phyloP scores from a whole-genome alignment of 2,329 filamentous ascomycete genomes.

The Fusarium multiceps region DNA sequence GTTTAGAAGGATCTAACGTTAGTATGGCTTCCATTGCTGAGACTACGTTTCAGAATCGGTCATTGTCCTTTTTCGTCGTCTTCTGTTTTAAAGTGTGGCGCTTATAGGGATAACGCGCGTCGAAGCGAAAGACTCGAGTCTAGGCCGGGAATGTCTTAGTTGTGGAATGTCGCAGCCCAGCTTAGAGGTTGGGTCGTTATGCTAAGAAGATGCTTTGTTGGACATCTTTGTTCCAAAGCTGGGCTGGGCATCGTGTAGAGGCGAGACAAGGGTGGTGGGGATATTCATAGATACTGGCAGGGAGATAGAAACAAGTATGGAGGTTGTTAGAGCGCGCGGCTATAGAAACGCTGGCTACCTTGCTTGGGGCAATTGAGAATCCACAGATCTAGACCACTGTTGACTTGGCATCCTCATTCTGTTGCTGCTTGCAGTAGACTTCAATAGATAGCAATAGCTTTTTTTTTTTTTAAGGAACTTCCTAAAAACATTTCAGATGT shows the following conservation, averaged over 20 bases:
- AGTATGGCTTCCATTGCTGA: conserved; percentile 18
- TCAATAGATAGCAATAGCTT: neutral
- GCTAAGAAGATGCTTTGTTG: conserved; percentile 12
- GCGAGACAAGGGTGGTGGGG: neutral
- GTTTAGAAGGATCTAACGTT: conserved; percentile 17
- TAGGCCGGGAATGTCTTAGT: conserved; percentile 20
- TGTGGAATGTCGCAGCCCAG: conserved; percentile 30
- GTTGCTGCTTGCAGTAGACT: neutral
- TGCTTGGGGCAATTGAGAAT: neutral
- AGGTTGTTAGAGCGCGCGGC: conserved; percentile 18
- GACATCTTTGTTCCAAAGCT: conserved; percentile 14
- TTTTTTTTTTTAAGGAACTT: neutral
- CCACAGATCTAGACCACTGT: neutral
- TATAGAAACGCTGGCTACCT: conserved; percentile 20
- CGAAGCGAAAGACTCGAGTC: conserved; percentile 1
- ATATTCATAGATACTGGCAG: neutral
- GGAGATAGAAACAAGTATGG: neutral
- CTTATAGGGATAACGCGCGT: conserved; percentile 33
- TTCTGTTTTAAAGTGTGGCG: conserved; percentile 20
- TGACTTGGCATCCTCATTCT: neutral
- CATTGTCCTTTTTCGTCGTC: conserved; percentile 2
- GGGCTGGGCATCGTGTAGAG: conserved; percentile 1
- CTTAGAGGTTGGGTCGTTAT: neutral
- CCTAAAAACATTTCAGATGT: neutral
- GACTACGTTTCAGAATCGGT: conserved; percentile 33